A percentile compares a stretch with the other conserved stretches of the same genome.
These are phyloP conservation scores for Arachnopeziza araneosa DNA, from an alignment of 2,329 filamentous ascomycete species.

Conservation along the genomic window DNA sequence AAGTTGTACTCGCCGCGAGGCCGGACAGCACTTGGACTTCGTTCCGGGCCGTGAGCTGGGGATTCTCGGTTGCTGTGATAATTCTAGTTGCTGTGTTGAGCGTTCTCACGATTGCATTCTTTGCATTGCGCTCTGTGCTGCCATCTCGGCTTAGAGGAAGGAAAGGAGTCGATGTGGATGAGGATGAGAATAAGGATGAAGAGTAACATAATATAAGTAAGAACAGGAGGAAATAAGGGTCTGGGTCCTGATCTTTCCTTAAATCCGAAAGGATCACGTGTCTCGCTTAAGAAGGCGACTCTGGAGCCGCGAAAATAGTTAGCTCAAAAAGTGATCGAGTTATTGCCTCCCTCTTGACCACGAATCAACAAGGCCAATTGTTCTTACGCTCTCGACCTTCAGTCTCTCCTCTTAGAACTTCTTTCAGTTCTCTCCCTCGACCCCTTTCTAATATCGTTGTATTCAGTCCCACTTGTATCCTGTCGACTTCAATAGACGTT, in stretches of 20 bases:
- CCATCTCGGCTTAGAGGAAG: not conserved
- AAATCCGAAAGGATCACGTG: not conserved
- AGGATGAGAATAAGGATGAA: not conserved
- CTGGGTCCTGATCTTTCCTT: not conserved
- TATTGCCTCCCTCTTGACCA: constrained; percentile 7
- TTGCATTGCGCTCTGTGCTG: not conserved
- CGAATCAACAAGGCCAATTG: constrained; percentile 14
- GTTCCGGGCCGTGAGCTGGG: not conserved
- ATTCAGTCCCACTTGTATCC: constrained; percentile 16
- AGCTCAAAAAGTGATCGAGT: constrained; percentile 3
- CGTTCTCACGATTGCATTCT: not conserved
- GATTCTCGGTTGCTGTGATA: not conserved
- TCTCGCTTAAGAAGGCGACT: not conserved
- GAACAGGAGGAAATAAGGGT: not conserved
- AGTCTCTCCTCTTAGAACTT: constrained; percentile 20
- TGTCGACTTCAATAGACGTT: constrained; percentile 14
- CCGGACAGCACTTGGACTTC: not conserved
- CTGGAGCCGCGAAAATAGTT: not conserved
- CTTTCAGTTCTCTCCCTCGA: constrained; percentile 15
- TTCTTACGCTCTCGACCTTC: constrained; percentile 7
- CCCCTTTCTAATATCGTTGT: constrained; percentile 25
- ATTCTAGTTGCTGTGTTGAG: not conserved
- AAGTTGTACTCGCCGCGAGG: constrained; percentile 2
- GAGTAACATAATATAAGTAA: not conserved
- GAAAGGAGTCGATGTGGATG: not conserved